Evolutionary conservation across 2,329 filamentous ascomycete genomes (phyloP).

Genomic region (Cercospora brassicicola): DNA sequence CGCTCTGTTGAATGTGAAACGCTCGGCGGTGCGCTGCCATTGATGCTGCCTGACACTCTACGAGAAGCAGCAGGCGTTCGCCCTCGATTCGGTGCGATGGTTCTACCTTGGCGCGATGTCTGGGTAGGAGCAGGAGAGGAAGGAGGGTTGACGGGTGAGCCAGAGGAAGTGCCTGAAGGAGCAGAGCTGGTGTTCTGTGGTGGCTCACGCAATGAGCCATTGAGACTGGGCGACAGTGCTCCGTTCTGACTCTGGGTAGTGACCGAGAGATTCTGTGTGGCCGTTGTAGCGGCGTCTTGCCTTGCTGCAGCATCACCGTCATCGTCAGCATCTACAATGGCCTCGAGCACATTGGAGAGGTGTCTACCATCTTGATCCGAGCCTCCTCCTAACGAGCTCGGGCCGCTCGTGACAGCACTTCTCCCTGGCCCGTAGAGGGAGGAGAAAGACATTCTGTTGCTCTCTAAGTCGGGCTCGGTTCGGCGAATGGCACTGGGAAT

Average conservation of each 20-base stretch:
- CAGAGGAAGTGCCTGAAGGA: slow-evolving; percentile 74
- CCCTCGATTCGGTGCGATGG: slow-evolving; percentile 40
- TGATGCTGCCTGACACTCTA: slow-evolving; percentile 60
- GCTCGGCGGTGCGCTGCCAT: slow-evolving; percentile 65
- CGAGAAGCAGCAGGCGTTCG: slow-evolving; percentile 60
- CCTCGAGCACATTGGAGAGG: slow-evolving; percentile 13
- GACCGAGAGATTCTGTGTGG: slow-evolving; percentile 46
- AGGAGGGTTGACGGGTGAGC: slow-evolving; percentile 74
- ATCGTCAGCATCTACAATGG: slow-evolving; percentile 20
- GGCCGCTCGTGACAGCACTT: slow-evolving; percentile 49
- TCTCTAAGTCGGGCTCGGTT: slow-evolving; percentile 43
- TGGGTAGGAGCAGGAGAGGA: slow-evolving; percentile 43
- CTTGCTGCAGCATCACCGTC: slow-evolving; percentile 15
- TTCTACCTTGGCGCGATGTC: slow-evolving; percentile 27
- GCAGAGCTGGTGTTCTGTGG: slow-evolving; percentile 29
- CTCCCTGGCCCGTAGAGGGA: slow-evolving; percentile 69
- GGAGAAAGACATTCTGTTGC: slow-evolving; percentile 69
- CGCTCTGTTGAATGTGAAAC: slow-evolving; percentile 75
- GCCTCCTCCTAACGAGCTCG: slow-evolving; percentile 47
- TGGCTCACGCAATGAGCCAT: slow-evolving; percentile 40
- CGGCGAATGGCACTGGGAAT: slow-evolving; percentile 27
- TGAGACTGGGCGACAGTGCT: slow-evolving; percentile 43
- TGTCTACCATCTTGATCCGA: slow-evolving; percentile 48
- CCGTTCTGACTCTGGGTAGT: slow-evolving; percentile 49
- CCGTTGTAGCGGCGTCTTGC: slow-evolving; percentile 41